Evolutionary conservation across 2,329 filamentous ascomycete species (phyloP), one percentile per base, ranked within the genome.

Genomic region (Cladophialophora carrionii): DNA sequence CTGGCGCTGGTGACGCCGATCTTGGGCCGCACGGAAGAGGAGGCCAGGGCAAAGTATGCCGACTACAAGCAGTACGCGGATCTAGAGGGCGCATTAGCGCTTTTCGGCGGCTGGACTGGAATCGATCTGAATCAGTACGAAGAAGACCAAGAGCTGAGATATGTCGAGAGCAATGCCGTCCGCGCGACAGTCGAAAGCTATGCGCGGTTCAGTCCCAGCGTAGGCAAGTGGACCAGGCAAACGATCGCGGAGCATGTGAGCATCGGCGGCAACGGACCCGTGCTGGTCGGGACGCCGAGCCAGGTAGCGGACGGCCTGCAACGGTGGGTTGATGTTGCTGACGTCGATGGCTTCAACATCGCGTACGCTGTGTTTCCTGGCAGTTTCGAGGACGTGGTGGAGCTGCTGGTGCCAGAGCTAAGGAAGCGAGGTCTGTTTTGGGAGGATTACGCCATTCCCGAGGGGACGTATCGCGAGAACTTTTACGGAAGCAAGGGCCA

Each of bases 281-380:
- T 83, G 1, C 72, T 76, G 4, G 77, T 84, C 12, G 83, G 89
- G 0, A 90, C 87, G 0, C 78, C 88, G 0, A 75, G 81, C 17
- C 84, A 86, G 69, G 87, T 91, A 0, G 89, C 87, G 0, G 88
- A 91, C 72, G 81, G 83, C 43, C 80, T 91, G 59, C 86, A 91
- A 75, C 76, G 79, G 0, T 91, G 88, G 88, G 79, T 90, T 0
- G 72, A 79, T 4, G 87, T 90, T 72, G 88, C 86, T 0, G 89
- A 90, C 68, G 83, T 91, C 0, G 89, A 91, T 72, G 89, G 89
- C 0, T 92, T 92, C 76, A 92, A 92, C 69, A 64, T 83, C 24
- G 85, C 85, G 1, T 90, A 90, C 68, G 85, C 86, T 0, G 76
- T 89, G n/a, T 87, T 88, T 71, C 88, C 88, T 0, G 83, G 85